phyloP scores from a whole-genome alignment of 805 yeast genomes.

The Metschnikowia continentalis region DNA sequence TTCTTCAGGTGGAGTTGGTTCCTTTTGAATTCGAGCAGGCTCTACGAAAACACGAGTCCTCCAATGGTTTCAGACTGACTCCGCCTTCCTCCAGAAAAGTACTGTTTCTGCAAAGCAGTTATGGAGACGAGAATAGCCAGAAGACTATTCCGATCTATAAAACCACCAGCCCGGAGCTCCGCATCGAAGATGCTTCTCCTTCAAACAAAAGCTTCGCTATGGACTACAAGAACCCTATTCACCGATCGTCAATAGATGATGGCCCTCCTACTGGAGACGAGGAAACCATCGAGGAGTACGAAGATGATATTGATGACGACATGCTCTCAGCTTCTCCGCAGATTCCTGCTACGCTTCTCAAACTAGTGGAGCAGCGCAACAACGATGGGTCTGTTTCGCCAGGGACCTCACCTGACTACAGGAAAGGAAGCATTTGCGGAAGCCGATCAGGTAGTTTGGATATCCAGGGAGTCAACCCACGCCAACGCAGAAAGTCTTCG shows the following conservation, averaged over 20 bases:
- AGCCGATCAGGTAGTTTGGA: conserved; percentile 23
- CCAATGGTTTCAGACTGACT: neutral
- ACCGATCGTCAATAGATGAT: conserved; percentile 8
- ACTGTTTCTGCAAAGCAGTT: conserved; percentile 5
- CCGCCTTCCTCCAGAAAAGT: neutral
- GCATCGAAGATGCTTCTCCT: neutral
- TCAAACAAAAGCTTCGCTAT: neutral
- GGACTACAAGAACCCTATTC: neutral
- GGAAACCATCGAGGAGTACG: conserved; percentile 28
- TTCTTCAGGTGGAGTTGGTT: conserved; percentile 53
- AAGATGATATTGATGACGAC: conserved; percentile 43
- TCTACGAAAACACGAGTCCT: conserved; percentile 4
- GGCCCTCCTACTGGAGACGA: conserved; percentile 17
- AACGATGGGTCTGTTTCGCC: conserved; percentile 22
- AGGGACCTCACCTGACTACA: conserved; percentile 27
- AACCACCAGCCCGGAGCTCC: neutral
- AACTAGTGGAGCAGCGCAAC: conserved; percentile 49
- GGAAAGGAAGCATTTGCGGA: conserved; percentile 10
- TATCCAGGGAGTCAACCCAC: neutral
- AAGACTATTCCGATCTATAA: neutral
- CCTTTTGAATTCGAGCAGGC: conserved; percentile 37
- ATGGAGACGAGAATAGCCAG: neutral
- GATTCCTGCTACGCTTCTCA: conserved; percentile 57
- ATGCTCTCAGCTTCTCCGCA: conserved; percentile 61
- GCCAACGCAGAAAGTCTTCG: conserved; percentile 22